Evolutionary conservation across 2,329 filamentous ascomycete genomes (phyloP).

Genomic region (Aspergillus amoenus): DNA sequence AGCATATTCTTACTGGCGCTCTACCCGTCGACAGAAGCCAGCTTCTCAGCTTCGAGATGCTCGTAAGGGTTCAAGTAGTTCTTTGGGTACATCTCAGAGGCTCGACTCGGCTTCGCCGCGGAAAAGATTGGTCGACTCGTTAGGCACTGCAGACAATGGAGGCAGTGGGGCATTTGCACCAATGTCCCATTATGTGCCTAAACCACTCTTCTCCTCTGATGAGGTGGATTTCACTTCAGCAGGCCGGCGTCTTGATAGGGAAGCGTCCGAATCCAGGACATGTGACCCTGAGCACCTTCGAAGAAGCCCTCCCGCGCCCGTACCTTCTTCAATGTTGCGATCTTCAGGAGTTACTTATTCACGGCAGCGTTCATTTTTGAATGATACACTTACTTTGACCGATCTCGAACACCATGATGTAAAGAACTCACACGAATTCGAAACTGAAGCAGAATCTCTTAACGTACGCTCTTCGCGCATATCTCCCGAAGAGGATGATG

Average conservation of each 20-base stretch:
- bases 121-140: constrained; percentile 36
- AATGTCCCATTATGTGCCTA: neutral
- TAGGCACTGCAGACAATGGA: constrained; percentile 20
- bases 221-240: neutral
- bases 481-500: constrained; percentile 46
- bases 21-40: neutral
- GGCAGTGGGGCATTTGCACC: neutral
- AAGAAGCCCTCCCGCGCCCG: constrained; percentile 12
- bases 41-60: neutral
- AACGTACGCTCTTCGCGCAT: constrained; percentile 9
- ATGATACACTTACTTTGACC: constrained; percentile 42
- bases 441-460: constrained; percentile 4
- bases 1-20: neutral
- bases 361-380: constrained; percentile 59
- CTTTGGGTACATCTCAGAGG: neutral
- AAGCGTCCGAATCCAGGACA: neutral
- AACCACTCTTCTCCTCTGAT: neutral
- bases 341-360: constrained; percentile 59
- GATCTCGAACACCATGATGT: constrained; percentile 11
- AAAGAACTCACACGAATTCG: constrained; percentile 1
- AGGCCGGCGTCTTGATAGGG: neutral
- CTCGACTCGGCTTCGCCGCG: constrained; percentile 19
- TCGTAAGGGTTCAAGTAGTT: neutral
- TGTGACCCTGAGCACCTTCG: neutral
- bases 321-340: constrained; percentile 25